A percentile compares a stretch with the other conserved stretches of the same genome.
Evolutionary conservation across 2,329 filamentous ascomycete species (phyloP).

Genomic region (Tympanopsis confertula): DNA sequence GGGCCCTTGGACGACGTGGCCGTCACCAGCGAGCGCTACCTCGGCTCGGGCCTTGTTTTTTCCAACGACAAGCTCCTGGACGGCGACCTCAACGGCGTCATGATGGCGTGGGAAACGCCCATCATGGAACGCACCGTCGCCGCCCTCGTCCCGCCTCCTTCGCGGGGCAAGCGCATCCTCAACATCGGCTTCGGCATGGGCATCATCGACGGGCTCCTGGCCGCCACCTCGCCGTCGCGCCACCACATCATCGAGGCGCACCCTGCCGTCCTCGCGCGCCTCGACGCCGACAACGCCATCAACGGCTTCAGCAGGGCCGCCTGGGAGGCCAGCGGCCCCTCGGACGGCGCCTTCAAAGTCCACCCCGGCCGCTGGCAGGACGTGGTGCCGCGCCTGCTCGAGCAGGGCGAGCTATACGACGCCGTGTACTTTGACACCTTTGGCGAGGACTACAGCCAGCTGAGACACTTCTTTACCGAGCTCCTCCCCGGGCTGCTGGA

Average conservation of each 20-base stretch:
- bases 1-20: slow-evolving; percentile 17
- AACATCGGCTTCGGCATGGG: slow-evolving; percentile 90
- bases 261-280: slow-evolving; percentile 59
- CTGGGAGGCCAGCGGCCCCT: slow-evolving; percentile 43
- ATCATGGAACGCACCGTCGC: slow-evolving; percentile 74
- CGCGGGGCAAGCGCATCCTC: slow-evolving; percentile 53
- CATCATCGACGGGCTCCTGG: slow-evolving; percentile 71
- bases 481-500: slow-evolving; percentile 71
- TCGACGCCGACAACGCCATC: slow-evolving; percentile 23
- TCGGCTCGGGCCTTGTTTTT: slow-evolving; percentile 56
- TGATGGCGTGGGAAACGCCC: slow-evolving; percentile 86
- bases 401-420: slow-evolving; percentile 62
- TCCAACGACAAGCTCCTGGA: slow-evolving; percentile 59
- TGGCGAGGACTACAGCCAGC: slow-evolving; percentile 79
- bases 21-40: slow-evolving; percentile 56
- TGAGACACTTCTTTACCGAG: slow-evolving; percentile 80
- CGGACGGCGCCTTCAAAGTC: slow-evolving; percentile 60
- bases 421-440: slow-evolving; percentile 97
- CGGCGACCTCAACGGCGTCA: slow-evolving; percentile 68
- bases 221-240: slow-evolving; percentile 49
- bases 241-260: slow-evolving; percentile 87
- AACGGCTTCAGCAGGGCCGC: slow-evolving; percentile 36
- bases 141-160: slow-evolving; percentile 36
- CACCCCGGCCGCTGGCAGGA: slow-evolving; percentile 74
- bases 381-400: slow-evolving; percentile 56